Base-by-base conservation (phyloP, 495 filamentous ascomycete genomes). In the Cudoniella acicularis region DNA sequence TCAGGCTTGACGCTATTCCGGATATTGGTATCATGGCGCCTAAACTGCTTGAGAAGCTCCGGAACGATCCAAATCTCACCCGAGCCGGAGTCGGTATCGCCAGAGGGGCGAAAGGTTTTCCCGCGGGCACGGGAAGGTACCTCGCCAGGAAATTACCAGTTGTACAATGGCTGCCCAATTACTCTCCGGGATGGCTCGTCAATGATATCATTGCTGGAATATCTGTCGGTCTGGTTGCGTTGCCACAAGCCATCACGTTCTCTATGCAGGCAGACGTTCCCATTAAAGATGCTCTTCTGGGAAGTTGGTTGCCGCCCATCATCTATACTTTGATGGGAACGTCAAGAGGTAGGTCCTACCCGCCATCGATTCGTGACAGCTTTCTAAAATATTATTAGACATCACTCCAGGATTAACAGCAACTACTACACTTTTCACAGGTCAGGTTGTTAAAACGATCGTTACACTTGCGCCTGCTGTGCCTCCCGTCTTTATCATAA, bases 251-350 rank as follows among this genome's bases (percentile, higher is more conserved):
- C 10, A 25, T 56, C 16, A 42, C 46, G 23, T 55, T 40, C 26
- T 49, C 58, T 16, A 23, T 36, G 9, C 26, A 55, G 2, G 52
- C 46, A 1, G 58, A 52, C 13, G 45, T 61, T 3, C 47, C 58
- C 3, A 49, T 61, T 3, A 51, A 61, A 26, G 24, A 36, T 25
- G 58, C 52, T 2, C 47, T 61, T 13, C 43, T 61, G 22, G 51
- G 51, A 25, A 55, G 52, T 18, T 61, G 58, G 58, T 27, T 61
- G n/a, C 58, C 58, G 1, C 51, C 51, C 1, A 0, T 61, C 11
- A 55, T 61, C 11, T 61, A 61, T 22, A 17, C 52, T 13, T 43
- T 61, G 0, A 61, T 61, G 58, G 58, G 58, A 43, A 61, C 51
- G 10, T 54, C 58, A 42, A 54, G 46, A 61, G 58, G 58, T 61